Base-by-base conservation (phyloP, 2,329 filamentous ascomycete genomes). In the Fusarium xyrophilum region DNA sequence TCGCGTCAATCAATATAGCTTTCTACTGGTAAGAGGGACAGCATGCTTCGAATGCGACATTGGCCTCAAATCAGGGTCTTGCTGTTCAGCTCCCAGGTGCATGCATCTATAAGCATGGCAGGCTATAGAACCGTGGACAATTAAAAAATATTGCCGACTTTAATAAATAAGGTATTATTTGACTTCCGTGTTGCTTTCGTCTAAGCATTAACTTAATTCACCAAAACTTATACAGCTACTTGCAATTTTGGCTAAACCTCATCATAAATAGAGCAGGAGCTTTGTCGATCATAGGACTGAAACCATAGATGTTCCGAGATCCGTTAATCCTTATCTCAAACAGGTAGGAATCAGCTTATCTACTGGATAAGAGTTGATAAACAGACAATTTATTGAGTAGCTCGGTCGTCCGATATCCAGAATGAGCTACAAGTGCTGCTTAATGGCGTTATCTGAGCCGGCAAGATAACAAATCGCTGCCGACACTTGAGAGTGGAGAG, bases 401-500 rank as follows among this genome's bases (percentile, higher is more conserved):
- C 36, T 28, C 47, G 35, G 35, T 23, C 25, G 36, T 56, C 13
- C 38, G 42, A 55, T 32, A 58, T 19, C 47, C 58, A 59, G 70
- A 64, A 74, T 74, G 72, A 74, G 63, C 62, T 56, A 54, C 56
- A 65, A 68, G 56, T 48, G 55, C 60, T 47, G 48, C 39, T 52
- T 63, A 60, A 74, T 74, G 73, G 72, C 68, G 73, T 74, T 74
- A 74, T 74, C 72, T 60, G 70, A 71, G 19, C 25, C 21, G 21
- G 51, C 51, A 33, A 72, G 69, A 72, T 69, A 70, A 62, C 68
- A 56, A 69, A 69, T 62, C 56, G 63, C 57, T 44, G 54, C 47
- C 53, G 67, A 61, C 50, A 67, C 43, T 39, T 21, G 17, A 32
- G 54, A 55, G 61, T 58, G 59, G 56, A 61, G 59, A 69, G 65